Base-by-base conservation (phyloP, 441 rosid species). In the Croton setiger region DNA sequence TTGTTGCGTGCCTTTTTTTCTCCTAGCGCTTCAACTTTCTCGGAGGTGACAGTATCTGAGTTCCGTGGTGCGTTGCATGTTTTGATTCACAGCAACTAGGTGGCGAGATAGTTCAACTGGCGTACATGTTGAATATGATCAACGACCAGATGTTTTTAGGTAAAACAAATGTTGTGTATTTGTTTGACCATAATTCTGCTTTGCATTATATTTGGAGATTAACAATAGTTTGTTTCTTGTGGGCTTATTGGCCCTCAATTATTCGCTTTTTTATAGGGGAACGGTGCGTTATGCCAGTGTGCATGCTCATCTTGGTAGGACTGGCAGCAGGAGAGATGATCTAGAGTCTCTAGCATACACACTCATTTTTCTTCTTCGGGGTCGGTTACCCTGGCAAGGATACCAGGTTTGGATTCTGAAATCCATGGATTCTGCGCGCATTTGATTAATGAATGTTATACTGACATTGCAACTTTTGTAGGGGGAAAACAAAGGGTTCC, bases 61-160 rank as follows among this genome's bases (percentile, higher is more conserved):
- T 12, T 20, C 37, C 69, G 17, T 3, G 63, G 37, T 17, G 15
- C 64, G 71, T 63, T 69, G 23, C 68, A 65, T 61, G 21, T 69
- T 49, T 71, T 13, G 55, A 67, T 52, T 41, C 52, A 59, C 83
- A 95, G 99, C 98, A 64, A 81, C 96, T 53, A 88, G 72, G 77
- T 95, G 99, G 99, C 85, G 86, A 1, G 98, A 95, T 84, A 78
- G 56, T 76, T 71, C 93, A 58, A 88, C 91, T 71, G 95, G 97
- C 51, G 84, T 67, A 20, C 99, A 92, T 79, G 97, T 95, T 64
- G 98, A 92, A 61, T 95, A 95, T 84, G 98, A 95, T 75, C 98
- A 95, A 74, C 86, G 97, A 23, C 99, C 96, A 4, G 98, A 95
- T 89, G 94, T 95, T 71, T 95, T 95, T 79, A 88, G 99, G 98